Conservation (phyloP, 306 rosid species). For the Begonia peltatifolia region DNA sequence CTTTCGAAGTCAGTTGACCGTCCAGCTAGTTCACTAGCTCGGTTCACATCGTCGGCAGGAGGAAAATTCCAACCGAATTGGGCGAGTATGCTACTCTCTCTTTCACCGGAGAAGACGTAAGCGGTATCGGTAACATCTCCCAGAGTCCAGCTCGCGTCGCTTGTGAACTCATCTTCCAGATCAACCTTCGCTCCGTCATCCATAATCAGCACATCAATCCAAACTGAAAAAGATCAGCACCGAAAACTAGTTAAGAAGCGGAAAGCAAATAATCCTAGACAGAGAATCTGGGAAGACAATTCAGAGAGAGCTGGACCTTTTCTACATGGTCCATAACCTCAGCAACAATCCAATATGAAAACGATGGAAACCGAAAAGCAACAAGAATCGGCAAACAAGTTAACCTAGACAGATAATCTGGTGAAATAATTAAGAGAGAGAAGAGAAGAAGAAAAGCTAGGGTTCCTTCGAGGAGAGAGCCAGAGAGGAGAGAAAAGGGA, state of each 20-base stretch:
- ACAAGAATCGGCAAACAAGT: no score
- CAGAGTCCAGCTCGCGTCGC: slow-evolving; percentile 39
- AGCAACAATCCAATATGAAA: no score
- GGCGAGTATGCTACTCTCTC: slow-evolving; percentile 32
- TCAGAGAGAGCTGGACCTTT: neutral
- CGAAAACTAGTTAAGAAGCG: slow-evolving; percentile 6
- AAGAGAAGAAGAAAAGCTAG: slow-evolving; percentile 8
- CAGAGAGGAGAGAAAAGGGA: slow-evolving; percentile 18
- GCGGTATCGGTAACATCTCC: slow-evolving; percentile 18
- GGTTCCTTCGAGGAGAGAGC: neutral
- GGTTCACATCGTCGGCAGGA: slow-evolving; percentile 14
- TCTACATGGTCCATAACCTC: no score
- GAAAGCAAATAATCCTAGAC: slow-evolving; percentile 1
- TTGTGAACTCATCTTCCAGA: slow-evolving; percentile 29
- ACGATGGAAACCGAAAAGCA: no score
- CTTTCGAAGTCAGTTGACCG: slow-evolving; percentile 8
- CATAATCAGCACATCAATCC: slow-evolving; percentile 9
- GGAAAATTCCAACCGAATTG: slow-evolving; percentile 65
- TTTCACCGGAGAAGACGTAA: slow-evolving; percentile 27
- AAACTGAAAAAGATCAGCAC: neutral
- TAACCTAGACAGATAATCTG: slow-evolving; percentile 27
- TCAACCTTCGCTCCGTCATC: slow-evolving; percentile 25
- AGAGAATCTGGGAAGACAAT: neutral
- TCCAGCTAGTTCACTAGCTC: neutral
- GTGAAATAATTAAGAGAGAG: slow-evolving; percentile 9